These are phyloP conservation scores for Arabidopsis thaliana DNA, from an alignment of 345 rosid genomes.

Conservation along the genomic window TAIR10.1 NC_003070.9:30063001-30063500, in stretches of 20 bases:
- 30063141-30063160: no score
- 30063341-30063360: constrained; percentile 19
- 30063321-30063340: constrained; percentile 47
- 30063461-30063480: not conserved
- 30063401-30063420: constrained; percentile 44
- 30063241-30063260: not conserved
- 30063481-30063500: not conserved
- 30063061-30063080: constrained; percentile 68
- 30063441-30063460: constrained; percentile 56
- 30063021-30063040: constrained; percentile 28
- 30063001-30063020: no score
- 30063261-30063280: no score
- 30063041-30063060: constrained; percentile 73
- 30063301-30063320: not conserved
- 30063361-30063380: no score
- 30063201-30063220: no score
- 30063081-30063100: constrained; percentile 56
- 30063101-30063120: constrained; percentile 16
- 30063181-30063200: no score
- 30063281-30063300: not conserved
- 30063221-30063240: not conserved
- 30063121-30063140: no score
- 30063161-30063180: no score
- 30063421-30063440: constrained; percentile 67
- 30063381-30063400: no score